Base-by-base conservation (phyloP, 2,329 filamentous ascomycete genomes). In the Scedosporium boydii region DNA sequence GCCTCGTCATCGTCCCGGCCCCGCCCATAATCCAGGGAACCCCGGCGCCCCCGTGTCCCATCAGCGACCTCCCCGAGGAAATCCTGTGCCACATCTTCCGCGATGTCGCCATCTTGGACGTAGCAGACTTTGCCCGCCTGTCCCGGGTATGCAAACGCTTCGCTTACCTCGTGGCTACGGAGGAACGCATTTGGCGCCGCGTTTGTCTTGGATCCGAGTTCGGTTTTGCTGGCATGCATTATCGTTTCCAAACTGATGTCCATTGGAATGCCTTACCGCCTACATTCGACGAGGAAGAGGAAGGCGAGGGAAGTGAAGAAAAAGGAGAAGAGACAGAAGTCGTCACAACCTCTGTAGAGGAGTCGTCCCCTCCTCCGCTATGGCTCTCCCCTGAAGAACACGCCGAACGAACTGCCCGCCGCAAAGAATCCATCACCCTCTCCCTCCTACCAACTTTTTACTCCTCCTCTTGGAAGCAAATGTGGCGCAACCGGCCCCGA, bases 141-240 rank as follows among this genome's bases (percentile, higher is more conserved):
- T 82, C 91, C 0, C 84, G 87, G 65, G 93, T 96, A 2, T 98
- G 93, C 78, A 96, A 91, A 72, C 85, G 88, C 14, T 78, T 98
- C 53, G 92, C 93, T 23, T 97, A 89, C 71, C 83, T 98, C 21
- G 87, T 96, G 59, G 80, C 86, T 34, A 90, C 89, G 5, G 93
- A 98, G 72, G 88, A 96, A 68, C 83, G 83, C 53, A 89, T 96
- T 68, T 99, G 95, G 93, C 90, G 87, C 64, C 83, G 85, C 18
- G 76, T 96, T 4, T 90, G 88, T 56, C 75, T 90, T 1, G 88
- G 87, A 0, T 65, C 75, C 12, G 85, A 91, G 70, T 88, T 90
- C 70, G 95, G 93, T 23, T 96, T 97, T 72, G 80, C 77, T 4
- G 85, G 82, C 41, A 96, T 98, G 90, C 87, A 90, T 71, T 93